Percentiles rank a stretch among this genome's conserved stretches.
Evolutionary conservation across 129 eudicot genomes (phyloP).

Genomic region (Silybum marianum): DNA sequence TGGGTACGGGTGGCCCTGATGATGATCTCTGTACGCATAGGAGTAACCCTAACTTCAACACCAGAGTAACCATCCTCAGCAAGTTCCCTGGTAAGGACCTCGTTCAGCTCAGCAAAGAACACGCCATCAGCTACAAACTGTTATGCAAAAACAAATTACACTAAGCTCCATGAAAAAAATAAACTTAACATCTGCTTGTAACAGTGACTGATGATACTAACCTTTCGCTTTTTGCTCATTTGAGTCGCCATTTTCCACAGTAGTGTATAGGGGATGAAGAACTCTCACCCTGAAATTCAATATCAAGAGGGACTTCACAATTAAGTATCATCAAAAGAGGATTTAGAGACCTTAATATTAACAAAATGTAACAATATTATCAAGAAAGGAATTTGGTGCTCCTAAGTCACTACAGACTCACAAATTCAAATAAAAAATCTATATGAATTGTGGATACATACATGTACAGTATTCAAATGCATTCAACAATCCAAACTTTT

Average conservation of each 20-base stretch:
- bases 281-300: constrained; percentile 4
- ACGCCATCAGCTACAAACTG: constrained; percentile 76
- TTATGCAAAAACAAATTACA: not conserved
- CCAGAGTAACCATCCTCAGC: constrained; percentile 89
- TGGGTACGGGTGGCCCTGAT: constrained; percentile 77
- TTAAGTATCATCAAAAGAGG: not conserved
- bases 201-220: not conserved
- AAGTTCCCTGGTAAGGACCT: constrained; percentile 60
- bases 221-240: constrained; percentile 37
- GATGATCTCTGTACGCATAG: constrained; percentile 78
- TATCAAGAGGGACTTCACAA: not conserved
- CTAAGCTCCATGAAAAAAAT: not conserved
- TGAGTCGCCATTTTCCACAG: constrained; percentile 28
- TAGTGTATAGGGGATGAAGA: not conserved
- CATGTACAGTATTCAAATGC: not conserved
- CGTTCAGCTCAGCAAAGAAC: constrained; percentile 62
- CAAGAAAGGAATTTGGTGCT: not conserved
- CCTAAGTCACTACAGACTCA: not conserved
- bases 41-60: constrained; percentile 81
- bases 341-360: not conserved
- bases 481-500: not conserved
- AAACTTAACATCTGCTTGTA: not conserved
- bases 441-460: not conserved
- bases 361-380: not conserved
- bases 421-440: not conserved